Evolutionary conservation across 1,139 yeast species (phyloP).

Genomic region (Saccharomyces hybrid): DNA sequence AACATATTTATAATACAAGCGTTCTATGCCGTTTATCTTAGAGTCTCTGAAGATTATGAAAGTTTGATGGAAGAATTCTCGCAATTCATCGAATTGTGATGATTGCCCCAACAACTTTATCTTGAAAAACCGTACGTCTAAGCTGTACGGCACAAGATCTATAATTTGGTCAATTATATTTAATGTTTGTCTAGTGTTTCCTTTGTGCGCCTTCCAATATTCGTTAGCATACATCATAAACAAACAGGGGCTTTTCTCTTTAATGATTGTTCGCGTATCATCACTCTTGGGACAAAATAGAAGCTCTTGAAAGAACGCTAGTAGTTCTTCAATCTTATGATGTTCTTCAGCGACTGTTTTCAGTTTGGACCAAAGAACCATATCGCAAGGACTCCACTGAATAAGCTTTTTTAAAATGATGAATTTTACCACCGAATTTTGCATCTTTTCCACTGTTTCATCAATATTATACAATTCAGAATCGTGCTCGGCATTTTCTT

Average conservation of each 20-base stretch:
- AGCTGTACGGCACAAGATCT: slow-evolving; percentile 38
- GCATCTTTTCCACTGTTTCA: not conserved
- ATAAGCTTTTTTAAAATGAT: slow-evolving; percentile 20
- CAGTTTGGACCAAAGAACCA: slow-evolving; percentile 49
- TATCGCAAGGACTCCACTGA: slow-evolving; percentile 41
- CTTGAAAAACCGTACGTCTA: slow-evolving; percentile 63
- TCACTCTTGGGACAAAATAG: slow-evolving; percentile 30
- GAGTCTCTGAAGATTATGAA: slow-evolving; percentile 14
- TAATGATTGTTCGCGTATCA: slow-evolving; percentile 19
- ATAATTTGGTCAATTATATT: slow-evolving; percentile 45
- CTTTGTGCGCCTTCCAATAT: slow-evolving; percentile 40
- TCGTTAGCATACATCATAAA: slow-evolving; percentile 71
- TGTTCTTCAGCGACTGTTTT: slow-evolving; percentile 41
- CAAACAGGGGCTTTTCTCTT: slow-evolving; percentile 46
- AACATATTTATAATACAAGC: slow-evolving; percentile 60
- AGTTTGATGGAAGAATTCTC: slow-evolving; percentile 40
- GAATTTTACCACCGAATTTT: not conserved
- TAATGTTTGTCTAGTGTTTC: slow-evolving; percentile 48
- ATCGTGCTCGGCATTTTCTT: not conserved
- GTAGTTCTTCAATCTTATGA: slow-evolving; percentile 34
- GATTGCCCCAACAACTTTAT: slow-evolving; percentile 52
- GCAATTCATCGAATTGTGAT: slow-evolving; percentile 37
- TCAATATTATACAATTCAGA: not conserved
- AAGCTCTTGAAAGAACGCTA: slow-evolving; percentile 43
- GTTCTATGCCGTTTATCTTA: slow-evolving; percentile 35